These are phyloP conservation scores for Nemania diffusa DNA, from an alignment of 2,329 filamentous ascomycete species.

Conservation along the genomic window DNA sequence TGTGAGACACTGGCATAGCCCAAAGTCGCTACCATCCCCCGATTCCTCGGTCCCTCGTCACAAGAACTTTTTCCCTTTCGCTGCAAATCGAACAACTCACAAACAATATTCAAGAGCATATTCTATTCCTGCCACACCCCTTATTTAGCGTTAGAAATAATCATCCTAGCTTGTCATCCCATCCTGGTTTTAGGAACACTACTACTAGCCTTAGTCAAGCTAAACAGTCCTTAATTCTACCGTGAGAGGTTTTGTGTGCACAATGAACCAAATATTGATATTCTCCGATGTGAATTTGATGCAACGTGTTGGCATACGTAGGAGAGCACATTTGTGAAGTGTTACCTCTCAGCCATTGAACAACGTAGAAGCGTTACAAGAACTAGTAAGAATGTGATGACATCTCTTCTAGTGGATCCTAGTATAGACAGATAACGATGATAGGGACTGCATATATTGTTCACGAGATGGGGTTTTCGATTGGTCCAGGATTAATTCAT, in stretches of 20 bases:
- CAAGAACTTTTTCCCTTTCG: neutral
- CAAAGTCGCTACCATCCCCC: neutral
- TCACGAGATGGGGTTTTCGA: neutral
- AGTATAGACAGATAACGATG: neutral
- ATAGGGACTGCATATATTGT: neutral
- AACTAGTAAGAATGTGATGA: neutral
- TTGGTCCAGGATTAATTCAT: neutral
- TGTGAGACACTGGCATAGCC: no score
- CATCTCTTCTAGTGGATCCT: neutral
- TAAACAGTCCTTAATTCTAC: neutral
- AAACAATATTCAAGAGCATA: neutral
- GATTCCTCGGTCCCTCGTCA: conserved; percentile 10
- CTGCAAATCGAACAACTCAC: neutral
- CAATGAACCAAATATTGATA: neutral
- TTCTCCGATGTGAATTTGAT: neutral
- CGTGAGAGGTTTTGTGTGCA: neutral
- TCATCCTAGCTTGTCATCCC: neutral
- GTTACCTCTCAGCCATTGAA: neutral
- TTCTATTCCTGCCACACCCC: no score
- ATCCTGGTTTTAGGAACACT: neutral
- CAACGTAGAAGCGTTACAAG: neutral
- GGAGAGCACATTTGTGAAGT: neutral
- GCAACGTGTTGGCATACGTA: neutral
- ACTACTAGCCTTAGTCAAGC: neutral
- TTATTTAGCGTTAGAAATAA: neutral